Evolutionary conservation across 1,139 yeast genomes (phyloP), one percentile per base, ranked within the genome.

Genomic region (Pichia sp.): DNA sequence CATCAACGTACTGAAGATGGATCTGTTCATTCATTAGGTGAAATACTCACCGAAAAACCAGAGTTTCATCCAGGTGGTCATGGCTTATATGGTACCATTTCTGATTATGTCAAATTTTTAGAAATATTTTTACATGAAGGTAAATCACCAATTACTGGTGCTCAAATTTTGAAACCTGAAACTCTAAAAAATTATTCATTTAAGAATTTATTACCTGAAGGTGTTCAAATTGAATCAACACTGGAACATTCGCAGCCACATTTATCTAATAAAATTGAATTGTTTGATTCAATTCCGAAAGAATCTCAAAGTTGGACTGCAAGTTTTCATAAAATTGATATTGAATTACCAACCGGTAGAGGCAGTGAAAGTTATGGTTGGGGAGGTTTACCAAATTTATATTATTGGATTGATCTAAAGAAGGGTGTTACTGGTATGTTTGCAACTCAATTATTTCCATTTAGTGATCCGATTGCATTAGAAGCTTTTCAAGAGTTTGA

Each of bases 51-150:
- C 2, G 31, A 34, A 3, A 25, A 47, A 7, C 40, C 51, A 10
- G 25, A 40, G 10, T 49, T 49, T 28, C 42, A 49, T 42, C 40
- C 53, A 11, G 53, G 53, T 30, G 53, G 53, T 11, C 53, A 49
- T 30, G 53, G 53, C 4, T 37, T 39, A 4, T 49, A 42, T 35
- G 53, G 53, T 42, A 44, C 35, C 6, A 28, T 47, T 25, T 9
- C 36, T 4, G 53, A 49, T 28, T 49, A 28, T 30, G 41, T 47
- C 37, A 49, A 49, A 30, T 49, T 49, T 30, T 37, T 49, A 8
- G 48, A 49, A 42, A 49, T 49, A 2, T 49, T 47, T 18, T 27
- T 49, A 33, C 48, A 49, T 33, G 44, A 49, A 7, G 53, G 53
- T 40, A 44, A 40, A 28, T 39, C 43, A 10, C 51, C 49, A 10